Conservation (phyloP, 2,329 filamentous ascomycete species). For the Aspergillus persii region DNA sequence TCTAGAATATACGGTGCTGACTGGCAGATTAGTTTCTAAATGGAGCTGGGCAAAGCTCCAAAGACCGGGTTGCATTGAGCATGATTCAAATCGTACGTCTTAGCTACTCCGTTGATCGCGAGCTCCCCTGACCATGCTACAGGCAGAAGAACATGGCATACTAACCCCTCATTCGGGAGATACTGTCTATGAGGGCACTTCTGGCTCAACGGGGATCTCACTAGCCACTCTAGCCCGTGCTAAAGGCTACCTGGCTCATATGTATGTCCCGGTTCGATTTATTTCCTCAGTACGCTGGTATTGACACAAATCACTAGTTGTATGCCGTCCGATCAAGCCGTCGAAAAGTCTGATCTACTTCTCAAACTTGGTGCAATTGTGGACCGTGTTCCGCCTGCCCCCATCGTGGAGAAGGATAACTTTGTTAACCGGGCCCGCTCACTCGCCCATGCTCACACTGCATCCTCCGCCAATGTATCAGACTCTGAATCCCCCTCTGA, state of each 20-base stretch:
- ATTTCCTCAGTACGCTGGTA: neutral
- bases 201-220: conserved; percentile 94
- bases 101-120: neutral
- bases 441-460: conserved; percentile 72
- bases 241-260: conserved; percentile 85
- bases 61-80: conserved; percentile 88
- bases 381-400: conserved; percentile 83
- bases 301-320: conserved; percentile 50
- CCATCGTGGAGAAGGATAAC: conserved; percentile 88
- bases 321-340: conserved; percentile 89
- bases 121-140: conserved; percentile 16
- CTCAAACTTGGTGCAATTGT: conserved; percentile 89
- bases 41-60: conserved; percentile 88
- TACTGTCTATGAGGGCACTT: conserved; percentile 95
- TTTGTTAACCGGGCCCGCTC: conserved; percentile 88
- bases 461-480: conserved; percentile 19
- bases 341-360: conserved; percentile 86
- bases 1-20: conserved; percentile 9
- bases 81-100: conserved; percentile 68
- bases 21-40: conserved; percentile 68
- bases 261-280: conserved; percentile 47
- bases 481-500: conserved; percentile 12
- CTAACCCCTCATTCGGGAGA: conserved; percentile 79
- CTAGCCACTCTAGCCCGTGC: conserved; percentile 85
- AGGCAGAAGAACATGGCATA: conserved; percentile 75